Base-by-base conservation (phyloP, 2,329 filamentous ascomycete species). In the Cephalotrichum gorgonifer region DNA sequence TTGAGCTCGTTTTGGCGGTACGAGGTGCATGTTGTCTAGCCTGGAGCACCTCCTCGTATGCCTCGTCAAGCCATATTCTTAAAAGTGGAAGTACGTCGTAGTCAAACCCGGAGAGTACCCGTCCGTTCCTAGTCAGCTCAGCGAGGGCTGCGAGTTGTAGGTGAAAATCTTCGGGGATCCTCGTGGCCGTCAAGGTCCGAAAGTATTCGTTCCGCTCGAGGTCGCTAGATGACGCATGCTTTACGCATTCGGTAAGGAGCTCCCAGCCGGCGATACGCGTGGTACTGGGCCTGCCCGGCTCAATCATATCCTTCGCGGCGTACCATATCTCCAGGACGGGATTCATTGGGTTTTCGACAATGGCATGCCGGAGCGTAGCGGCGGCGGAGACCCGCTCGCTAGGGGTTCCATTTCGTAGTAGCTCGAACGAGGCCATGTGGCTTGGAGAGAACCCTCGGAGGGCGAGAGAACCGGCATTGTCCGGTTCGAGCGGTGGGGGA, bases 121-220 rank as follows among this genome's bases (percentile, higher is more conserved):
- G 79, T 23, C 81, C 82, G 49, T 74, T 69, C 35, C 74, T 75
- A 2, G 80, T 81, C 49, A 86, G 66, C 48, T 82, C 76, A 27
- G 78, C 70, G 20, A 86, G 68, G 15, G 81, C 76, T 27, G 72
- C 72, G n/a, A 86, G 73, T 60, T 85, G 82, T 5, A 83, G 64
- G 58, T 81, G 73, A 54, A 85, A 85, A 58, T 86, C 82, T 33
- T 83, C 78, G 1, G 74, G 69, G 52, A 75, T 71, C 26, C 74
- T 74, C 9, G 72, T 65, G 6, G 71, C 71, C 12, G 78, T 75
- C 30, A 86, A 66, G 0, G 80, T 79, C 54, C 76, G 71, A 56
- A 85, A 86, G 57, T 80, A 84, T 54, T 81, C 78, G 54, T 75
- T 73, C 44, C 83, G 75, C 61, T 86, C 82, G 27, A 84, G 71